A percentile compares a stretch with the other conserved stretches of the same genome.
Conservation (phyloP, 2,329 filamentous ascomycete species). For the Ophiostoma sp. region DNA sequence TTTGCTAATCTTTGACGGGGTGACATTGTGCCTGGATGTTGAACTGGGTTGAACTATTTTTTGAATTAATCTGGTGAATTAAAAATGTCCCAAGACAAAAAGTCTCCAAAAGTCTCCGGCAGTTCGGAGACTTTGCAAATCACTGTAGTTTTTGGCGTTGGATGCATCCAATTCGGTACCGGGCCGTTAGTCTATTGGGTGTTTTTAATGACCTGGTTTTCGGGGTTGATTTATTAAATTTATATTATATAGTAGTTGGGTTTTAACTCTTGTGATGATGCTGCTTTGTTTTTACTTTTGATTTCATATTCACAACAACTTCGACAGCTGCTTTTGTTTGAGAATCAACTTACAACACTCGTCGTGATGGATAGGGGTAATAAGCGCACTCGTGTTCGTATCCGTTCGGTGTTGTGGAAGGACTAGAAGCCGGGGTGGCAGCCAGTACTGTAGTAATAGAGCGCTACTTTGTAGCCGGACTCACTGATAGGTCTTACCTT, state of each 20-base stretch:
- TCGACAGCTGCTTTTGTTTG: too few species aligned
- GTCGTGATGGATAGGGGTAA: background rate
- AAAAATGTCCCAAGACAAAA: conserved; percentile 5
- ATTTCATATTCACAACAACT: too few species aligned
- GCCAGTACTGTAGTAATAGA: background rate
- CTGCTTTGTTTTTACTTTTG: background rate
- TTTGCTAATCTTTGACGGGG: background rate
- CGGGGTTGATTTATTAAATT: background rate
- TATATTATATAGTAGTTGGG: background rate
- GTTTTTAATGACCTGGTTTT: background rate
- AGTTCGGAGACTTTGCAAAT: conserved; percentile 6
- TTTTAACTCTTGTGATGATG: background rate
- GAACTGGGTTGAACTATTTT: background rate
- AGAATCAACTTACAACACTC: too few species aligned
- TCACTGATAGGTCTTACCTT: background rate
- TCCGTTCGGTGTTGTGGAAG: conserved; percentile 19
- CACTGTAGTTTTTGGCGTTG: conserved; percentile 5
- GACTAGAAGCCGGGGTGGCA: background rate
- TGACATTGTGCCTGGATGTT: background rate
- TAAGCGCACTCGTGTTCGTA: conserved; percentile 22
- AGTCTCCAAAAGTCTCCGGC: conserved; percentile 10
- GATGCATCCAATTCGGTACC: background rate
- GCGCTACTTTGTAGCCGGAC: background rate
- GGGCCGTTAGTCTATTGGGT: background rate
- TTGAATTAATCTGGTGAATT: background rate